Conservation (phyloP, 768 basidiomycete genomes). For the Phaeolepiota aurea region DNA sequence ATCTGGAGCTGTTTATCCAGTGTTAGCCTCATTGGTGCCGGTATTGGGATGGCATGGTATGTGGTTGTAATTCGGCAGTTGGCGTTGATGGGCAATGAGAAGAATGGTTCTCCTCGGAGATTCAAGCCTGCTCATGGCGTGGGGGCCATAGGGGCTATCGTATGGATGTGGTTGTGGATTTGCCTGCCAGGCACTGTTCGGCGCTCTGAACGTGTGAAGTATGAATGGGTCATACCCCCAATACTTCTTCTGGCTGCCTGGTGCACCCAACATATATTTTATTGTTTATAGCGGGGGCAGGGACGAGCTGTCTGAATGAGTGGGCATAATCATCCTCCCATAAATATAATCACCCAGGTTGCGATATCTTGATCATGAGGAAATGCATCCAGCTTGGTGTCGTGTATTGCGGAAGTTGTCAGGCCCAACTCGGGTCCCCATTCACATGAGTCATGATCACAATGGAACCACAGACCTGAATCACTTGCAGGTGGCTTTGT, state of each 20-base stretch:
- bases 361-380: too few relatives aligned
- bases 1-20: constrained; percentile 27
- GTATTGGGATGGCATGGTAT: constrained; percentile 62
- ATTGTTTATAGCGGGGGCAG: not conserved
- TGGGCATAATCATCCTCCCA: too few relatives aligned
- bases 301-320: too few relatives aligned
- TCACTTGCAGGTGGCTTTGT: too few relatives aligned
- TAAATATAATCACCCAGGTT: too few relatives aligned
- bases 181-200: constrained; percentile 2
- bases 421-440: too few relatives aligned
- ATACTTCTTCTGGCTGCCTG: not conserved
- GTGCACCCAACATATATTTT: not conserved
- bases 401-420: too few relatives aligned
- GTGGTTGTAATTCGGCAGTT: constrained; percentile 45
- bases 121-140: constrained; percentile 16
- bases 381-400: too few relatives aligned
- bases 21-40: constrained; percentile 59
- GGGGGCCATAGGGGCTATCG: constrained; percentile 25
- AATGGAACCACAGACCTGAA: too few relatives aligned
- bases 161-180: constrained; percentile 43
- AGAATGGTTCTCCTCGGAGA: constrained; percentile 3
- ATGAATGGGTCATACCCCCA: too few relatives aligned
- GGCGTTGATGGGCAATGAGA: constrained; percentile 17
- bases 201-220: not conserved
- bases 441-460: too few relatives aligned